These are phyloP conservation scores for Boletales sp. DNA, from an alignment of 768 basidiomycete species.

Conservation along the genomic window DNA sequence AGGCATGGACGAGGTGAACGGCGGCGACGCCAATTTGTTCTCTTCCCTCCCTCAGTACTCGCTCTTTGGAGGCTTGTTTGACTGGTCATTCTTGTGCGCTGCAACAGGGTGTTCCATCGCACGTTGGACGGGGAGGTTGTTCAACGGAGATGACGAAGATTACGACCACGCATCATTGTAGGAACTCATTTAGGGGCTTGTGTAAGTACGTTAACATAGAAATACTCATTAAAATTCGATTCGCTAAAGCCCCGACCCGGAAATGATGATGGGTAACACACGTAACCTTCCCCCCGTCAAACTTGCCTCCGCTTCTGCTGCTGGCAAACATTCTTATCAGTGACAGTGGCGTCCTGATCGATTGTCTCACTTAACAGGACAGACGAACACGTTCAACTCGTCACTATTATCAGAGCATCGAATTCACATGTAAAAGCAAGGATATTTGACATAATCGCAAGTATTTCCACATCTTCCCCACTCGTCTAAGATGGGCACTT, in stretches of 20 bases:
- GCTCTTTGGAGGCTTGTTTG: conserved; percentile 71
- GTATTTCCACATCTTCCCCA: too few species aligned
- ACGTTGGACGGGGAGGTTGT: conserved; percentile 51
- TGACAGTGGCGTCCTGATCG: too few species aligned
- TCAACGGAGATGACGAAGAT: conserved; percentile 17
- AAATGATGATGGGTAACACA: neutral
- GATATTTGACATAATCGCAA: too few species aligned
- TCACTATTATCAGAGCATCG: too few species aligned
- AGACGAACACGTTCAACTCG: too few species aligned
- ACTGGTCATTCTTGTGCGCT: conserved; percentile 66
- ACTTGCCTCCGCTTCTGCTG: too few species aligned
- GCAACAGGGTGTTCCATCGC: conserved; percentile 44
- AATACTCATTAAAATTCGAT: neutral
- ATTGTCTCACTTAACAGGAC: too few species aligned
- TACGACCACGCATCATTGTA: neutral
- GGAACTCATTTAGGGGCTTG: neutral
- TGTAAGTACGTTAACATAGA: conserved; percentile 4
- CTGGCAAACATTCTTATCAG: too few species aligned
- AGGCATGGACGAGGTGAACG: conserved; percentile 5
- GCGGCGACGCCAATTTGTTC: conserved; percentile 50
- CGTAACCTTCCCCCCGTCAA: neutral
- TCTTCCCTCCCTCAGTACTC: conserved; percentile 70
- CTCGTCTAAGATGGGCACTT: too few species aligned
- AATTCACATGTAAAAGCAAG: too few species aligned
- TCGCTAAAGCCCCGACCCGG: neutral